Evolutionary conservation across 768 basidiomycete genomes (phyloP), one percentile per base, ranked within the genome.

Genomic region (Panus rudis): DNA sequence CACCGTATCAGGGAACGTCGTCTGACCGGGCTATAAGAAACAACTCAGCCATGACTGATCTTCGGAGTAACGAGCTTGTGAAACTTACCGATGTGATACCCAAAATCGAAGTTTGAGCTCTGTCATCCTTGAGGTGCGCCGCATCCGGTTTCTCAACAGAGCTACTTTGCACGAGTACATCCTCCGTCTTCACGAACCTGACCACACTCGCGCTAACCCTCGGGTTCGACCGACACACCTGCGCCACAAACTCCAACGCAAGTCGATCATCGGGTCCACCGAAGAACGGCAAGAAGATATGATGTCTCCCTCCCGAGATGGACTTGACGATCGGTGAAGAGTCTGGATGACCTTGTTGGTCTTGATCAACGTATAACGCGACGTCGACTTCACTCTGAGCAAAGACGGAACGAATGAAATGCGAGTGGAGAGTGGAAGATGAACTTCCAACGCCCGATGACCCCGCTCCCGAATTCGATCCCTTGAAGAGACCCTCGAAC

Each of bases 191-290:
- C 26, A 58, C 60, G 45, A 94, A 64, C 52, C 80, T 71, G 41
- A 92, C 60, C 3, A 93, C 78, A 1, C 86, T 91, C 10, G 90
- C 94, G 7, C 66, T 75, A 11, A 87, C 72, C 43, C 65, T 68
- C 11, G 75, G 67, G 50, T 82, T 84, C 45, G 73, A 67, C 33
- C 10, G 10, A 59, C 88, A 93, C 22, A 96, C 66, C 62, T 93
- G 92, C 12, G 84, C 75, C 19, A 88, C 84, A 52, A 97, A 79
- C 23, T 85, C 79, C 26, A 98, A 65, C 0, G 91, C 89, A 14
- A 92, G 70, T 3, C 94, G 73, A 58, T 96, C 93, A 60, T 98
- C 94, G 0, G 91, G 85, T 0, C 94, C 94, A 19, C 94, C 94
- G 59, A 91, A 87, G 75, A 97, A 97, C 0, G 91, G 87, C 11